Conservation (phyloP, 768 basidiomycete genomes). For the Daedaleopsis sinensis region DNA sequence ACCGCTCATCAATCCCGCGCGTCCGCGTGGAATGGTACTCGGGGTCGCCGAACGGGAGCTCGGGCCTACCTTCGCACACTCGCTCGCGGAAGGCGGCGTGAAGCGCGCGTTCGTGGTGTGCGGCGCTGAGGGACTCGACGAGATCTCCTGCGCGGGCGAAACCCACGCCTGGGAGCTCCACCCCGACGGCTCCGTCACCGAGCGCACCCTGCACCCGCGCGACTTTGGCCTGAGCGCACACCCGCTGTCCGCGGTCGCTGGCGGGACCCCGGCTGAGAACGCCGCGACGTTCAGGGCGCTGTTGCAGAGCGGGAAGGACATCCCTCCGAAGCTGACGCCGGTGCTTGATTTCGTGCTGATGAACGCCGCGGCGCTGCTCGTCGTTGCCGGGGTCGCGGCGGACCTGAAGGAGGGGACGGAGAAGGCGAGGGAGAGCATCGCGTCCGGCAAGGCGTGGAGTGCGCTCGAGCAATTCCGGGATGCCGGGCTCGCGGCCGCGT, state of each 20-base stretch:
- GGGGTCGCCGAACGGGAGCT: slow-evolving; percentile 86
- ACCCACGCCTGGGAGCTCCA: slow-evolving; percentile 84
- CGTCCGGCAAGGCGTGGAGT: slow-evolving; percentile 33
- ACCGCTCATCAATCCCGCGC: slow-evolving; percentile 90
- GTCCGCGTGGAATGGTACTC: slow-evolving; percentile 86
- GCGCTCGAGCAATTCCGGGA: slow-evolving; percentile 33
- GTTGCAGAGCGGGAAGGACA: slow-evolving; percentile 56
- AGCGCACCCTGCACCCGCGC: slow-evolving; percentile 63
- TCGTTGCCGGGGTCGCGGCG: slow-evolving; percentile 76
- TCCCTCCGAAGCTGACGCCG: slow-evolving; percentile 60
- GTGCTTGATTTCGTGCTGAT: slow-evolving; percentile 87
- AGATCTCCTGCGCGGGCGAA: slow-evolving; percentile 92
- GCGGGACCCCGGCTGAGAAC: slow-evolving; percentile 80
- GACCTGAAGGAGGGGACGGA: slow-evolving; percentile 23
- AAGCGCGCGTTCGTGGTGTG: slow-evolving; percentile 90
- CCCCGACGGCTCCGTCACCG: slow-evolving; percentile 60
- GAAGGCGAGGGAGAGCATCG: slow-evolving; percentile 30
- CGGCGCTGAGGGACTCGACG: slow-evolving; percentile 89
- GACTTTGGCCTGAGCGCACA: slow-evolving; percentile 80
- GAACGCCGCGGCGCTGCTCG: slow-evolving; percentile 87
- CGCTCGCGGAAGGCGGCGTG: slow-evolving; percentile 73
- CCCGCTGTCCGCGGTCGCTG: slow-evolving; percentile 68
- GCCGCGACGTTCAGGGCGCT: slow-evolving; percentile 70
- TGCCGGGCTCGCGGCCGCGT: slow-evolving; percentile 42
- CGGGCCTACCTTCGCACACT: slow-evolving; percentile 79